Evolutionary conservation across 768 basidiomycete genomes (phyloP), one percentile per base, ranked within the genome.

Genomic region (Leucocoprinus sp.): DNA sequence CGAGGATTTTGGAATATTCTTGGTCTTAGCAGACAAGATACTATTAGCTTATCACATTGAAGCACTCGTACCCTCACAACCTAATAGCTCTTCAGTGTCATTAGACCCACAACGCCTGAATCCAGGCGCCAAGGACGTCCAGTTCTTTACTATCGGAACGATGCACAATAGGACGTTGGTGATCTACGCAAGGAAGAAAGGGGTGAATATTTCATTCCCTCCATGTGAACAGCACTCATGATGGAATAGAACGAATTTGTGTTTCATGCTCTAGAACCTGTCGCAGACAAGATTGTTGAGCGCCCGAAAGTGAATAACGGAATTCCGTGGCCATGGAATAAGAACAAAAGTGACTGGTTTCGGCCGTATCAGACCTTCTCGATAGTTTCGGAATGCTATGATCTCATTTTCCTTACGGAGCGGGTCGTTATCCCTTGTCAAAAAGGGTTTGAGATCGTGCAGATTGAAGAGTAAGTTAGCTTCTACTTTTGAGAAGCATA

Each of bases 361-460:
- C 72, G 91, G 24, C 66, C 79, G 8, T 93, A 88, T 65, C 81
- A 90, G 61, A 86, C 92, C 59, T 95, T 93, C 63, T 86, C 82
- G 66, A 66, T 93, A 38, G 82, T 85, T 3, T 84, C 82, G 0
- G 92, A 96, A 55, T 84, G 92, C 0, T 85, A 79, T 52, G 87
- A 92, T 57, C 66, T 97, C 33, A 77, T 92, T 49, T 97, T 97
- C 69, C 67, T 97, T 51, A 91, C 90, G 58, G 83, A 86, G 9
- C 89, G 84, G 65, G 83, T 99, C 51, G 93, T 88, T 1, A 84
- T 99, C 38, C 74, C 96, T 18, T 92, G 92, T 54, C 79, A 85
- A 0, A 92, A 88, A 55, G 93, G 93, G 12, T 97, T 99, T 55
- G 92, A 96, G 65, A 96, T 98, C 56, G 95, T 99, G 91, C 88